These are phyloP conservation scores for Dimocarpus longan DNA, from an alignment of 345 rosid species.

Conservation along the genomic window DNA sequence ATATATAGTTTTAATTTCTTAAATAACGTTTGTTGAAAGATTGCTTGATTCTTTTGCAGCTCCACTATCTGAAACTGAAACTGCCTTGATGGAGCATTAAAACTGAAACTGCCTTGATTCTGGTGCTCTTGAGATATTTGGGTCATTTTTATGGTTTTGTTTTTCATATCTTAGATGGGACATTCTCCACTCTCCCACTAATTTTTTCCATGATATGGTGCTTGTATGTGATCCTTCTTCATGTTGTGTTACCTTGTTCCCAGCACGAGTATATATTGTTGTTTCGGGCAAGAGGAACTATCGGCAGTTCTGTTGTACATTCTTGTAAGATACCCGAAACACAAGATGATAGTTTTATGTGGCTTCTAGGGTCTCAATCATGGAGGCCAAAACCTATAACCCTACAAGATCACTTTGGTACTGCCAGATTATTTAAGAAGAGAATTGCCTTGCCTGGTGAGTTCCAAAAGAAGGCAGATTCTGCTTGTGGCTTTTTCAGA, in stretches of 20 bases:
- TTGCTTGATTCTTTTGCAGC: constrained; percentile 51
- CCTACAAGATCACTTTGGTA: background rate
- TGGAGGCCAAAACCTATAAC: background rate
- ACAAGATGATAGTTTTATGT: background rate
- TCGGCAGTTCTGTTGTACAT: constrained; percentile 18
- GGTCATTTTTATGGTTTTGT: constrained; percentile 27
- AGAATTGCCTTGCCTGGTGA: background rate
- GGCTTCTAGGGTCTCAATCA: background rate
- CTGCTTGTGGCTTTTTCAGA: background rate
- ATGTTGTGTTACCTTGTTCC: constrained; percentile 13
- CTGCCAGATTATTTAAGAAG: constrained; percentile 9
- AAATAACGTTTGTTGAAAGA: constrained; percentile 9
- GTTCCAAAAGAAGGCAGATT: constrained; percentile 4
- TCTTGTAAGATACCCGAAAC: constrained; percentile 16
- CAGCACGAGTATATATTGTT: background rate
- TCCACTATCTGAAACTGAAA: constrained; percentile 82
- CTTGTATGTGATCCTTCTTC: constrained; percentile 22
- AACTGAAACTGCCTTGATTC: constrained; percentile 15
- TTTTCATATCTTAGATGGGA: constrained; percentile 25
- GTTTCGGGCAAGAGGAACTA: constrained; percentile 9
- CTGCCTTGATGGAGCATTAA: constrained; percentile 79
- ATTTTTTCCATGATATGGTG: constrained; percentile 26
- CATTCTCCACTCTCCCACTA: constrained; percentile 26
- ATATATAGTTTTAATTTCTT: background rate
- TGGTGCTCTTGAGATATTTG: constrained; percentile 12